Evolutionary conservation across 768 basidiomycete species (phyloP).

Genomic region (Nidularia sp.): DNA sequence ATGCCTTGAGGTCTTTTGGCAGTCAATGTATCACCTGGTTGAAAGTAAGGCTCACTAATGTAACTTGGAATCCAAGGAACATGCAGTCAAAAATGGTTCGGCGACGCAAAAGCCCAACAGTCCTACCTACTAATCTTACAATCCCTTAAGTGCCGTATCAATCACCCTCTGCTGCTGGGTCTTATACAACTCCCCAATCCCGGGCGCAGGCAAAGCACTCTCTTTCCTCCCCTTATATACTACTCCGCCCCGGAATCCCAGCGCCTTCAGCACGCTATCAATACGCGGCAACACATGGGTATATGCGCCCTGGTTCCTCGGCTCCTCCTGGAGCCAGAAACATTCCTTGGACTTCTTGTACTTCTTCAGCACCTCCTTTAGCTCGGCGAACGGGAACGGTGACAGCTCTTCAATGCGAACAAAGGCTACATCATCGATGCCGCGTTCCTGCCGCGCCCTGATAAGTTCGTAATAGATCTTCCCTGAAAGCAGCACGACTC

Average conservation of each 20-base stretch:
- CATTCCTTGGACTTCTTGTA: constrained; percentile 42
- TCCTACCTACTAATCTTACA: constrained; percentile 16
- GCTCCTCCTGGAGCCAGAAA: constrained; percentile 84
- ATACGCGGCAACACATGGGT: constrained; percentile 61
- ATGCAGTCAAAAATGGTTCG: too few relatives aligned
- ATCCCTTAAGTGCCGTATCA: constrained; percentile 49
- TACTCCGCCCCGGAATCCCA: constrained; percentile 28
- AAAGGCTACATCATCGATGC: constrained; percentile 54
- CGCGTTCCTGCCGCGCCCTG: constrained; percentile 56
- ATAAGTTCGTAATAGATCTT: constrained; percentile 88
- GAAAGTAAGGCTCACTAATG: too few relatives aligned
- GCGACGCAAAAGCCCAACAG: too few relatives aligned
- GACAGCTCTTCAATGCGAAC: constrained; percentile 82
- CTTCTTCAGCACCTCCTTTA: constrained; percentile 38
- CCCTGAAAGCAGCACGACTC: constrained; percentile 74
- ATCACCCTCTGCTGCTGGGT: constrained; percentile 62
- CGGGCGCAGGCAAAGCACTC: constrained; percentile 75
- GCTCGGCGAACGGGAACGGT: constrained; percentile 75
- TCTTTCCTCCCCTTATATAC: constrained; percentile 64
- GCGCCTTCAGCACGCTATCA: constrained; percentile 39
- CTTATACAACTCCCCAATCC: constrained; percentile 65
- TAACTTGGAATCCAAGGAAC: too few relatives aligned
- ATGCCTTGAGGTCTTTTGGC: too few relatives aligned
- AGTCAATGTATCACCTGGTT: too few relatives aligned
- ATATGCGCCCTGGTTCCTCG: constrained; percentile 84